Percentiles rank a stretch among this genome's conserved stretches.
These are phyloP conservation scores for Penicillium sp. DNA, from an alignment of 2,329 filamentous ascomycete genomes.

Conservation along the genomic window DNA sequence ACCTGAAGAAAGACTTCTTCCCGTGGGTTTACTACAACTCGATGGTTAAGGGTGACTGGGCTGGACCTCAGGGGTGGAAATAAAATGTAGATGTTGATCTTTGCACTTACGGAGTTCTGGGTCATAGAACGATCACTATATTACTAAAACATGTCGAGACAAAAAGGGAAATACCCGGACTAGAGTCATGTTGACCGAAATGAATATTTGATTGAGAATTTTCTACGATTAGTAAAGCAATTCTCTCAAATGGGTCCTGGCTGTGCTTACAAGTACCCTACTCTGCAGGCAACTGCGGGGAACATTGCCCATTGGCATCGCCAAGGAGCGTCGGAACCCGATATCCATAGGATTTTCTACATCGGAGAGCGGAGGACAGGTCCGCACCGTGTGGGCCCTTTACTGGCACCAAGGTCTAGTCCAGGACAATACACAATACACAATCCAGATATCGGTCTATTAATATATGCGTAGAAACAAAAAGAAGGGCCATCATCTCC, in stretches of 20 bases:
- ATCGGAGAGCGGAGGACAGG: too few relatives aligned
- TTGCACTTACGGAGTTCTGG: conserved; percentile 6
- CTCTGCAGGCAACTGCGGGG: too few relatives aligned
- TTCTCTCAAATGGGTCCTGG: too few relatives aligned
- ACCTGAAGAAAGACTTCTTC: conserved; percentile 70
- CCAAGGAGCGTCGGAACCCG: too few relatives aligned
- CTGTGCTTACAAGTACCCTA: too few relatives aligned
- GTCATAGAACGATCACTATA: neutral
- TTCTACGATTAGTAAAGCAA: too few relatives aligned
- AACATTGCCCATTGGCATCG: neutral
- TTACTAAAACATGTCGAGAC: neutral
- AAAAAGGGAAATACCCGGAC: conserved; percentile 1
- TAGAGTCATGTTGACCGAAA: neutral
- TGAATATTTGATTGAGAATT: neutral
- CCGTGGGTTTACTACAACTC: conserved; percentile 67
- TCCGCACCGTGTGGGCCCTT: too few relatives aligned
- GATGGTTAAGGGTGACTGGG: conserved; percentile 67
- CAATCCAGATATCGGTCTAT: conserved; percentile 7
- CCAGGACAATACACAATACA: neutral
- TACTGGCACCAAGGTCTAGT: too few relatives aligned
- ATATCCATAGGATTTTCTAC: too few relatives aligned
- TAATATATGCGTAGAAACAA: conserved; percentile 13
- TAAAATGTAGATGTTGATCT: conserved; percentile 4
- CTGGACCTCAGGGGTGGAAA: conserved; percentile 60
- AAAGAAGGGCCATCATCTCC: conserved; percentile 7